Conservation (phyloP, 164 flowering plant species). For the Sedum album region DNA sequence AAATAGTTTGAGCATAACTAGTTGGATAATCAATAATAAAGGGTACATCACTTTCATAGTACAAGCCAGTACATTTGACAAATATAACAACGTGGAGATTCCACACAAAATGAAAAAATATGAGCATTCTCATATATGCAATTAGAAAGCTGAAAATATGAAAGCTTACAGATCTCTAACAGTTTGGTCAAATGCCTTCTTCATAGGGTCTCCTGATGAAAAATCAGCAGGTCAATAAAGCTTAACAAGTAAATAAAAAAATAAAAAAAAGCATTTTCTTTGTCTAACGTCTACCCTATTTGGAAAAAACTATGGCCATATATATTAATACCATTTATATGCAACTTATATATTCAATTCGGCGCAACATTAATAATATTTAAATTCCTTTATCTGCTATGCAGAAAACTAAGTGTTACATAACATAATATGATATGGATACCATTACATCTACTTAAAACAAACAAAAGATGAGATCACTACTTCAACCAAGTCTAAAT, state of each 20-base stretch:
- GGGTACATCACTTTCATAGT: not conserved
- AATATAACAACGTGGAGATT: not conserved
- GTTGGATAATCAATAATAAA: too few relatives aligned
- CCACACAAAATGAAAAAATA: not conserved
- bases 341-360: too few relatives aligned
- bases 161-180: constrained; percentile 10
- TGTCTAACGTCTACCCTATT: not conserved
- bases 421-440: too few relatives aligned
- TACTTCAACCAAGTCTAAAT: too few relatives aligned
- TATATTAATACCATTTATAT: too few relatives aligned
- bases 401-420: too few relatives aligned
- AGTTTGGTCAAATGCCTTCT: constrained; percentile 12
- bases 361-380: too few relatives aligned
- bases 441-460: not conserved
- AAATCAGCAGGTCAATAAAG: not conserved
- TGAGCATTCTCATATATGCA: not conserved
- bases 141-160: not conserved
- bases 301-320: too few relatives aligned
- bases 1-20: not conserved
- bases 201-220: constrained; percentile 5
- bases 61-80: not conserved
- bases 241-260: not conserved
- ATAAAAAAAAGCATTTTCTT: too few relatives aligned
- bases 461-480: too few relatives aligned
- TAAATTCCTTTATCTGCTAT: too few relatives aligned